Conservation (phyloP, 208 protist genomes). For the Pavlovales sp. region DNA sequence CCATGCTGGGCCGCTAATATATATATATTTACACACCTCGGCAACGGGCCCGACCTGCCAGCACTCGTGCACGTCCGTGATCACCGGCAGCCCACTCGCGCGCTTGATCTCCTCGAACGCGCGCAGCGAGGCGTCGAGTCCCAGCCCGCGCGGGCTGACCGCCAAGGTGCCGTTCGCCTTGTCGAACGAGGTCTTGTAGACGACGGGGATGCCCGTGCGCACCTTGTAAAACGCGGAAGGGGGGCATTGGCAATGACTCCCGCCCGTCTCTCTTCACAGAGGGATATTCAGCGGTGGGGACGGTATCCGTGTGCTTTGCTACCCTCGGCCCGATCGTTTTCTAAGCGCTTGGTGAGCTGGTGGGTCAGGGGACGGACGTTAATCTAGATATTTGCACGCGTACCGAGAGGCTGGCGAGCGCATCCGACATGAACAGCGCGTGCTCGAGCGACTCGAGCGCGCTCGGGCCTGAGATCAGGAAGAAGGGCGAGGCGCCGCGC, state of each 20-base stretch:
- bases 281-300: too few species aligned
- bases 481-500: neutral
- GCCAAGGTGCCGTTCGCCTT: constrained; percentile 22
- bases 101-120: neutral
- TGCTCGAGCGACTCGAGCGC: constrained; percentile 14
- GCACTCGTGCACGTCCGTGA: constrained; percentile 14
- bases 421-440: neutral
- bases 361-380: too few species aligned
- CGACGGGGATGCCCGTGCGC: neutral
- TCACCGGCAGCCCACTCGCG: neutral
- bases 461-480: constrained; percentile 4
- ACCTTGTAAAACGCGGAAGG: too few species aligned
- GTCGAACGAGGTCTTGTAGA: constrained; percentile 32
- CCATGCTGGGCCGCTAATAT: too few species aligned
- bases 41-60: neutral
- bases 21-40: too few species aligned
- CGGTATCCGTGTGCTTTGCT: too few species aligned
- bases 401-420: neutral
- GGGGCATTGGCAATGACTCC: too few species aligned
- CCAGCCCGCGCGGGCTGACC: neutral
- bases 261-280: too few species aligned
- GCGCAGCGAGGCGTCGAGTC: neutral
- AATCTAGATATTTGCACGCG: too few species aligned
- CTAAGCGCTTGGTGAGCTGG: too few species aligned
- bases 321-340: too few species aligned